Percentiles rank a stretch among this genome's conserved stretches.
phyloP scores from a whole-genome alignment of 768 basidiomycete genomes.

The Russula earlei region DNA sequence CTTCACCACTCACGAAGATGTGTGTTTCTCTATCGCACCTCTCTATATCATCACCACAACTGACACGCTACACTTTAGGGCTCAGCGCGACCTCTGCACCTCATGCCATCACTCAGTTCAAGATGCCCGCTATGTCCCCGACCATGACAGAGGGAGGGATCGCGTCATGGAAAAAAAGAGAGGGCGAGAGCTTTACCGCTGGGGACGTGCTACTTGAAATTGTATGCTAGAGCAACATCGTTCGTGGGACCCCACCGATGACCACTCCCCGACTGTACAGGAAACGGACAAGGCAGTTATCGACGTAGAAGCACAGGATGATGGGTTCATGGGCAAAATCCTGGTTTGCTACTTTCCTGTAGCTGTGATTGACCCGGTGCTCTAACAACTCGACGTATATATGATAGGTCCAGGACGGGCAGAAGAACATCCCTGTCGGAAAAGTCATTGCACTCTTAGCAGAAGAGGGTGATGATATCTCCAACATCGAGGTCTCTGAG shows the following conservation, averaged over 20 bases:
- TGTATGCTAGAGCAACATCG: constrained; percentile 37
- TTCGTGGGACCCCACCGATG: background rate
- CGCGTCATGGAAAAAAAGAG: constrained; percentile 80
- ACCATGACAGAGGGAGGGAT: constrained; percentile 96
- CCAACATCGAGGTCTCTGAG: constrained; percentile 61
- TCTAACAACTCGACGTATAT: background rate
- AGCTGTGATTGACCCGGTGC: background rate
- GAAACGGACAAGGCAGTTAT: constrained; percentile 95
- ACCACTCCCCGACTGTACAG: constrained; percentile 31
- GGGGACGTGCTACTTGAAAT: constrained; percentile 89
- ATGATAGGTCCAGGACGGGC: constrained; percentile 58
- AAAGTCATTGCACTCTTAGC: constrained; percentile 86
- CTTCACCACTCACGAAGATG: constrained; percentile 6
- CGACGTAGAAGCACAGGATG: constrained; percentile 97
- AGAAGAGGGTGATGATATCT: constrained; percentile 93
- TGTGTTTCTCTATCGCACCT: background rate
- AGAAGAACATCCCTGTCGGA: constrained; percentile 81
- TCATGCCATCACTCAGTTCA: constrained; percentile 60
- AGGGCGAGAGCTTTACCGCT: constrained; percentile 67
- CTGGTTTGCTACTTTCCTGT: constrained; percentile 46
- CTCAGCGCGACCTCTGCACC: constrained; percentile 45
- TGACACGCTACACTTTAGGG: constrained; percentile 28
- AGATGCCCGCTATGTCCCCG: constrained; percentile 96
- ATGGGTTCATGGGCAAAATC: constrained; percentile 91
- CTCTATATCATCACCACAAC: background rate